Evolutionary conservation across 2,329 filamentous ascomycete genomes (phyloP).

Genomic region (Diaporthe nobilis): DNA sequence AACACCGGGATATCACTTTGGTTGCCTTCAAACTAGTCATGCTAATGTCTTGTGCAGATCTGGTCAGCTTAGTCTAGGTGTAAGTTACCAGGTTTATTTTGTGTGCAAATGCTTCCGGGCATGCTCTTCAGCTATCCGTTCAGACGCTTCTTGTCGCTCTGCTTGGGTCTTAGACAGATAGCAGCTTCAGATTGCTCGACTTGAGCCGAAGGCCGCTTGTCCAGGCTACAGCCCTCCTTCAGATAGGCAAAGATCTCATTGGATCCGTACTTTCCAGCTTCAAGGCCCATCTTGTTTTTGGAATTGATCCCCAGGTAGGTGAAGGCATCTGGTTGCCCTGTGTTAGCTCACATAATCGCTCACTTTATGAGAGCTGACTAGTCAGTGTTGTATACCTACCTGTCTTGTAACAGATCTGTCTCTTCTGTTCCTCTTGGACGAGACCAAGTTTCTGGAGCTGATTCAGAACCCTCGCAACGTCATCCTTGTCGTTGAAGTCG

Average conservation of each 20-base stretch:
- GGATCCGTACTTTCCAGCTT: not conserved
- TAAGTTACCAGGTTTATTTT: too few species aligned
- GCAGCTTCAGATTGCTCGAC: too few species aligned
- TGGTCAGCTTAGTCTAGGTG: not conserved
- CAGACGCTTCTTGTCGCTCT: not conserved
- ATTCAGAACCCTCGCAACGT: not conserved
- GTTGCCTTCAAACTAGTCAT: not conserved
- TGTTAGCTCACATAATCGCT: not conserved
- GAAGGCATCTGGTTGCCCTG: not conserved
- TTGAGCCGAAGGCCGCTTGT: not conserved
- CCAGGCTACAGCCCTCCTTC: not conserved
- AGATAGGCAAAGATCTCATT: not conserved
- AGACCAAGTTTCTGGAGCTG: not conserved
- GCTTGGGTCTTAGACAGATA: not conserved
- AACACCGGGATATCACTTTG: too few species aligned
- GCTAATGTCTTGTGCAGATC: not conserved
- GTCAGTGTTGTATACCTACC: not conserved
- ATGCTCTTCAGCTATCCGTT: too few species aligned
- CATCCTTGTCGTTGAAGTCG: slow-evolving; percentile 9
- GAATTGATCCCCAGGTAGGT: not conserved
- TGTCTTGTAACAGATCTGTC: slow-evolving; percentile 10
- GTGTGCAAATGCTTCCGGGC: not conserved
- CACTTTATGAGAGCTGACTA: not conserved
- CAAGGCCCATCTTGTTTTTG: not conserved
- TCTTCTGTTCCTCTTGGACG: slow-evolving; percentile 3